Evolutionary conservation across 768 basidiomycete species (phyloP), one percentile per base, ranked within the genome.

Genomic region (Podaxis sp.): DNA sequence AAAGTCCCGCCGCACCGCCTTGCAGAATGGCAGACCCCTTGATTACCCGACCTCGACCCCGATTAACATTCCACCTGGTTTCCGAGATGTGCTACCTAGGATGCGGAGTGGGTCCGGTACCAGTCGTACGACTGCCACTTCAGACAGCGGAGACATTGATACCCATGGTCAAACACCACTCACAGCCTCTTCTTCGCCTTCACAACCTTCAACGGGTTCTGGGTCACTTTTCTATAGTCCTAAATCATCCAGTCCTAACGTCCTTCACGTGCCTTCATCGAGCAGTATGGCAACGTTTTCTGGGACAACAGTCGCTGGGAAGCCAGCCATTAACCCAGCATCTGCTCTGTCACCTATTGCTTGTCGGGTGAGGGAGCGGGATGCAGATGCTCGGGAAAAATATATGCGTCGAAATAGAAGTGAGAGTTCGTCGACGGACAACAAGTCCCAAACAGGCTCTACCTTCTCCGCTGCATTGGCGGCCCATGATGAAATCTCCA

Each of bases 381-480:
- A 94, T 69, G 91, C 91, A 18, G 89, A 89, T 69, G 93, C 92
- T 38, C 91, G 90, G 79, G 91, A 92, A 71, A 90, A 92, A 67
- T 94, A 92, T 69, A 78, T 91, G 70, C 79, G 83, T 62, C 83
- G 92, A 59, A 90, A 90, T 76, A 83, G 92, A 59, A 93, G 91
- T 69, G 91, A 89, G 53, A 91, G 90, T 67, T 79, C 87, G 18
- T 90, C 89, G 1, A 88, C 88, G 13, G 89, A 91, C 66, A 84
- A 80, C 64, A 84, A 77, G 70, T 89, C 88, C 5, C 83, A 85
- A 68, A 84, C 82, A 68, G 84, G 82, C 23, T 78, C 77, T 50
- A 71, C 44, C 79, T 72, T 66, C 75, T 82, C 82, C 51, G 77
- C 76, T 50, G 83, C 81, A 25, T 78, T 76, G 27, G 82, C 83